These are phyloP conservation scores for Aspergillus jensenii DNA, from an alignment of 2,329 filamentous ascomycete genomes.

Conservation along the genomic window DNA sequence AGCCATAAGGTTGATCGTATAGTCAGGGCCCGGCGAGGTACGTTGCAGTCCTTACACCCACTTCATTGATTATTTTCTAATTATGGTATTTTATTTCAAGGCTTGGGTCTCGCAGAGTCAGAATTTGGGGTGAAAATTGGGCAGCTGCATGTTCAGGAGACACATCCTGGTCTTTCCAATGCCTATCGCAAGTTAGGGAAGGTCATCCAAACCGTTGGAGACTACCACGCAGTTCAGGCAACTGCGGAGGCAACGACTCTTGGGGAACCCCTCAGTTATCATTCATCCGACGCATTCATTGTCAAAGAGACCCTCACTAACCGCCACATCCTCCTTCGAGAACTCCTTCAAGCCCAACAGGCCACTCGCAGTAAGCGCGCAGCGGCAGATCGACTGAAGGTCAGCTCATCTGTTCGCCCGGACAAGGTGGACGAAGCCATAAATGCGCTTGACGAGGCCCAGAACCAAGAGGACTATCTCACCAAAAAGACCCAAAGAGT, in stretches of 20 bases:
- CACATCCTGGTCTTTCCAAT: slow-evolving; percentile 79
- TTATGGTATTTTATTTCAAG: slow-evolving; percentile 48
- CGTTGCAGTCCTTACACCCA: slow-evolving; percentile 20
- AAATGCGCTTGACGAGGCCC: slow-evolving; percentile 80
- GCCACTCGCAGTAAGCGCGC: slow-evolving; percentile 76
- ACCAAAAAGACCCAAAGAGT: slow-evolving; percentile 84
- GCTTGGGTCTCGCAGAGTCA: slow-evolving; percentile 84
- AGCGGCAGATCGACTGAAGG: slow-evolving; percentile 85
- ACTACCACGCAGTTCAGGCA: slow-evolving; percentile 93
- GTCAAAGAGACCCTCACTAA: slow-evolving; percentile 98
- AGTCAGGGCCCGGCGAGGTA: slow-evolving; percentile 89
- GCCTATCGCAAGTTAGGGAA: slow-evolving; percentile 95
- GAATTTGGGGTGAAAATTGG: slow-evolving; percentile 91
- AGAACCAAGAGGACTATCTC: slow-evolving; percentile 76
- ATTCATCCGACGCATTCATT: slow-evolving; percentile 93
- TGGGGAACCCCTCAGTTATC: slow-evolving; percentile 89
- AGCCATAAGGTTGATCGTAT: slow-evolving; percentile 94
- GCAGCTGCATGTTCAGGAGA: slow-evolving; percentile 84
- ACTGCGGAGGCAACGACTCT: slow-evolving; percentile 95
- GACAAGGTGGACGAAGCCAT: slow-evolving; percentile 99
- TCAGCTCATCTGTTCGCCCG: slow-evolving; percentile 78
- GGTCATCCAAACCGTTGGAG: slow-evolving; percentile 86
- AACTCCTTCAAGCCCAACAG: slow-evolving; percentile 89
- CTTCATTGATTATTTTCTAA: not conserved
- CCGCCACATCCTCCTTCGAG: slow-evolving; percentile 90